Evolutionary conservation across 306 rosid genomes (phyloP), one percentile per base, ranked within the genome.

Genomic region (Notholithocarpus densiflorus): DNA sequence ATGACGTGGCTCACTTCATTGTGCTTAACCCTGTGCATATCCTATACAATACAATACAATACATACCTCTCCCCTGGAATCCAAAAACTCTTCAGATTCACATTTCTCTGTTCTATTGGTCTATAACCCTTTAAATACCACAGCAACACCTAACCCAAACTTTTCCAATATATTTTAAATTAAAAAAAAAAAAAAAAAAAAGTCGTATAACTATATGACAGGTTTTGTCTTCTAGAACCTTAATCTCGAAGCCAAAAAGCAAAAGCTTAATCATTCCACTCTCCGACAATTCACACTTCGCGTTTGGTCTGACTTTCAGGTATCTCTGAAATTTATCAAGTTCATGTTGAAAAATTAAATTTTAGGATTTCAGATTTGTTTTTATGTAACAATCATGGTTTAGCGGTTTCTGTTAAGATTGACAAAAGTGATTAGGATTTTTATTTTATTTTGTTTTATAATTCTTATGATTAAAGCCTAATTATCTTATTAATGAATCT

Each of bases 21-120:
- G 11, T 17, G 11, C 29, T 1, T 5, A 19, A 24, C 74, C 56
- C 1, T 2, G 12, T 12, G 20, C 31, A 10, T 5, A 43, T 20
- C 3, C 73, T 9, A 8, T 11, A 32, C 32, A n/a, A n/a, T n/a
- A n/a, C n/a, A n/a, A n/a, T n/a, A 32, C 7, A 32, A 32, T 5
- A 5, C 37, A 31, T 31, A 4, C 9, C 45, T 56, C 40, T 24
- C 2, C n/a, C 60, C 75, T 1, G 10, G 53, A 15, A 48, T 45
- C 57, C 40, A 5, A 37, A 32, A 21, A 40, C 11, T 40, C 20
- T 23, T 23, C 56, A 71, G 59, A 48, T 48, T 48, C 40, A n/a
- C 13, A 71, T 43, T 71, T 71, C 59, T 32, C 75, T 71, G 75
- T 71, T 51, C 21, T 23, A 24, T 71, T 71, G 59, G 59, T 10